Evolutionary conservation across 257 asterid species (phyloP).

Genomic region (Plantago elongata): DNA sequence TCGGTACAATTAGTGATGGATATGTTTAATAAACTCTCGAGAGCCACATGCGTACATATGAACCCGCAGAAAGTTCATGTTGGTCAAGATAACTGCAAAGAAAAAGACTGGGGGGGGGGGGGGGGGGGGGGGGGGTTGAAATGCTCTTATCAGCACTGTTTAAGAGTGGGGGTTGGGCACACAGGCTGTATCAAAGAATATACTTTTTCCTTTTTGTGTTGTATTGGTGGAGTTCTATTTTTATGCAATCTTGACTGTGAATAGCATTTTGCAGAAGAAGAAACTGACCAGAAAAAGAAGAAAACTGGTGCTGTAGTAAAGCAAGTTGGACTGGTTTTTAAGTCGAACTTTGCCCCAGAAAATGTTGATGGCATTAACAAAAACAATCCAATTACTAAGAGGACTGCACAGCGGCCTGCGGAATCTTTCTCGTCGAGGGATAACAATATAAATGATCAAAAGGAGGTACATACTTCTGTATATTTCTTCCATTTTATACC

Average conservation of each 20-base stretch:
- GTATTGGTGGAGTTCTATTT: too few relatives aligned
- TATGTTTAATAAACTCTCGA: too few relatives aligned
- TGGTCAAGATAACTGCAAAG: too few relatives aligned
- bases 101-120: too few relatives aligned
- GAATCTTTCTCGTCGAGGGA: slow-evolving; percentile 39
- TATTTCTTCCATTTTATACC: not conserved
- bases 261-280: slow-evolving; percentile 58
- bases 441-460: slow-evolving; percentile 40
- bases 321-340: slow-evolving; percentile 45
- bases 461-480: slow-evolving; percentile 41
- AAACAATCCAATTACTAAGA: slow-evolving; percentile 39
- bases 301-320: slow-evolving; percentile 47
- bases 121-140: too few relatives aligned
- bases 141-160: too few relatives aligned
- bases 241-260: slow-evolving; percentile 23
- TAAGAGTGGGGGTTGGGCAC: too few relatives aligned
- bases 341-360: slow-evolving; percentile 46
- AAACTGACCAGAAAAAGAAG: slow-evolving; percentile 75
- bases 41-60: too few relatives aligned
- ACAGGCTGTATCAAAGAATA: not conserved
- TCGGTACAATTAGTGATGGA: too few relatives aligned
- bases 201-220: not conserved
- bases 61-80: too few relatives aligned
- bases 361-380: slow-evolving; percentile 53
- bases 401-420: slow-evolving; percentile 38